Evolutionary conservation across 2,329 filamentous ascomycete species (phyloP).

Genomic region (Apiospora rasikravindrae): DNA sequence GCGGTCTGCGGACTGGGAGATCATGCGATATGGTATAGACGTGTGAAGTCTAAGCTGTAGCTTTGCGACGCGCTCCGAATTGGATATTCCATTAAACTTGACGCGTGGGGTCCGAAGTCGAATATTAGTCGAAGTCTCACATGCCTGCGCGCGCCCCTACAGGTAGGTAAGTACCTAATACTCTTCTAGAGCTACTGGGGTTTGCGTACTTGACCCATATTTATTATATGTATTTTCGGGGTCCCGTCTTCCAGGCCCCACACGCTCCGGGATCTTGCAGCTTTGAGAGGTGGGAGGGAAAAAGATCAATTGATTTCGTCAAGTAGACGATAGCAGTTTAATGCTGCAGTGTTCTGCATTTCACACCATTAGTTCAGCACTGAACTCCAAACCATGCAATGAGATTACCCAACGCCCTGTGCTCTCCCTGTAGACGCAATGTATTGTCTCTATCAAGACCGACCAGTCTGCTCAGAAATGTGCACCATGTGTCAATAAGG

Average conservation of each 20-base stretch:
- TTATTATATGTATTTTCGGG: not conserved
- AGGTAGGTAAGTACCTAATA: not conserved
- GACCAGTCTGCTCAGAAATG: conserved; percentile 21
- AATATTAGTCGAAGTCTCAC: conserved; percentile 1
- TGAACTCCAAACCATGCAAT: conserved; percentile 32
- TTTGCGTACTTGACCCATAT: not conserved
- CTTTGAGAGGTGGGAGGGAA: not conserved
- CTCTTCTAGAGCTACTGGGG: not conserved
- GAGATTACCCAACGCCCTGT: conserved; percentile 34
- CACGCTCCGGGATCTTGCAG: not conserved
- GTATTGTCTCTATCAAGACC: conserved; percentile 26
- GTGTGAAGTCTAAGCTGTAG: conserved; percentile 1
- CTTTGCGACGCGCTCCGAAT: conserved; percentile 7
- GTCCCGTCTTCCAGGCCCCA: conserved; percentile 3
- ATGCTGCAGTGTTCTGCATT: not conserved
- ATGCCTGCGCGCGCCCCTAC: not conserved
- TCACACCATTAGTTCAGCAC: conserved; percentile 15
- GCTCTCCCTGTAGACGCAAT: conserved; percentile 36
- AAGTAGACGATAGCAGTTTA: not conserved
- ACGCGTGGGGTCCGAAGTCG: conserved; percentile 4
- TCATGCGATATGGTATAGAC: conserved; percentile 12
- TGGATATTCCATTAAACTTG: conserved; percentile 10
- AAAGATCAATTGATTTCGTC: not conserved
- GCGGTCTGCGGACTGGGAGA: not conserved
- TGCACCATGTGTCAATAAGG: conserved; percentile 37